phyloP scores from a whole-genome alignment of 1,284 basidiomycete genomes.

The Neonothopanus nambi region DNA sequence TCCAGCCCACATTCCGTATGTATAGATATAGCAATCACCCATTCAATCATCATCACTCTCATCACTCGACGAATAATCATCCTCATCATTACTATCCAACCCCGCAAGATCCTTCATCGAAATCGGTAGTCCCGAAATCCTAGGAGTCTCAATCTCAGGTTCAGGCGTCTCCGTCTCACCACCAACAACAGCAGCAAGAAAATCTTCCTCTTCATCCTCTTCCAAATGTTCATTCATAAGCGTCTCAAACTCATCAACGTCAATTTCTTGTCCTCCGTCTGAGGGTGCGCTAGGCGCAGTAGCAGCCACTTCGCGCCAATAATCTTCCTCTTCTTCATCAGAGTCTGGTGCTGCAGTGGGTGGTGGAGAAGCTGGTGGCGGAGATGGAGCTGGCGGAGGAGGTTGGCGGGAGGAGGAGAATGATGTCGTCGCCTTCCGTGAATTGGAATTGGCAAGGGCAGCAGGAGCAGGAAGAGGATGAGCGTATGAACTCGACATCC shows the following conservation, averaged over 20 bases:
- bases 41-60: slow-evolving; percentile 66
- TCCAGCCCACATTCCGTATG: slow-evolving; percentile 5
- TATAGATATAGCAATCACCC: too few species aligned
- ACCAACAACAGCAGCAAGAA: slow-evolving; percentile 30
- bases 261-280: slow-evolving; percentile 46
- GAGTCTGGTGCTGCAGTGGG: slow-evolving; percentile 40
- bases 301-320: slow-evolving; percentile 49
- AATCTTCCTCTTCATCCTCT: slow-evolving; percentile 33
- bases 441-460: not conserved
- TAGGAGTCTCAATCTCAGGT: slow-evolving; percentile 39
- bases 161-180: slow-evolving; percentile 31
- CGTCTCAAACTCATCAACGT: slow-evolving; percentile 47
- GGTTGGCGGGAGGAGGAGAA: slow-evolving; percentile 8
- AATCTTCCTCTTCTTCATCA: slow-evolving; percentile 51
- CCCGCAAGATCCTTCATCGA: slow-evolving; percentile 53
- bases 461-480: slow-evolving; percentile 6
- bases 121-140: slow-evolving; percentile 40
- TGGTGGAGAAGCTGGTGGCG: slow-evolving; percentile 17
- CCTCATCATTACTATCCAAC: slow-evolving; percentile 45
- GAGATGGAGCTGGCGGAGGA: not conserved
- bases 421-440: slow-evolving; percentile 17
- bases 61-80: slow-evolving; percentile 64
- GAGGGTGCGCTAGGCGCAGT: slow-evolving; percentile 21
- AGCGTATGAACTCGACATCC: slow-evolving; percentile 9
- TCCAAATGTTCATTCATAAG: slow-evolving; percentile 48